These are phyloP conservation scores for Aspergillus wentii DNA, from an alignment of 495 filamentous ascomycete genomes.

Conservation along the genomic window DNA sequence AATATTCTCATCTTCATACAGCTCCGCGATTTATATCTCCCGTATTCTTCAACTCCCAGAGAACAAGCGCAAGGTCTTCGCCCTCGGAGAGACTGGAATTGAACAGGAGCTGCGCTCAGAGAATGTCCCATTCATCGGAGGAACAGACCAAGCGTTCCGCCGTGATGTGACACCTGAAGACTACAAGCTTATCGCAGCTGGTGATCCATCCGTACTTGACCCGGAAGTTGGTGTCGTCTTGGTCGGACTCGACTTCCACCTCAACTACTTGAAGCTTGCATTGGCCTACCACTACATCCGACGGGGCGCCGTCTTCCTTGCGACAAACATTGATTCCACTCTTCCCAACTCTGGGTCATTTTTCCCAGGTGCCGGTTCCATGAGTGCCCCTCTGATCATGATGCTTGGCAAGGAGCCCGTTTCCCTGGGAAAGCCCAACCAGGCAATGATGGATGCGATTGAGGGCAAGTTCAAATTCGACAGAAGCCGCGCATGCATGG, in stretches of 20 bases:
- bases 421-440: constrained; percentile 87
- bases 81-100: constrained; percentile 87
- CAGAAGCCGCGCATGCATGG: constrained; percentile 83
- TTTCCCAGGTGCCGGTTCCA: constrained; percentile 88
- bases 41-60: constrained; percentile 75
- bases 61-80: constrained; percentile 86
- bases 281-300: constrained; percentile 81
- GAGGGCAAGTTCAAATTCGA: constrained; percentile 93
- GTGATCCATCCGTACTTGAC: constrained; percentile 63
- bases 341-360: constrained; percentile 73
- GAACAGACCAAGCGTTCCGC: constrained; percentile 75
- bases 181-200: constrained; percentile 69
- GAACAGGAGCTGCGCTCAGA: constrained; percentile 80
- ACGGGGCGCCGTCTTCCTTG: constrained; percentile 81
- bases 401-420: constrained; percentile 67
- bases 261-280: constrained; percentile 89
- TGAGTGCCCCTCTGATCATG: constrained; percentile 71
- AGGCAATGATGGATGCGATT: constrained; percentile 99
- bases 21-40: constrained; percentile 91
- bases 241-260: constrained; percentile 82
- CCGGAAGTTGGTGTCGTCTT: constrained; percentile 87
- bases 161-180: constrained; percentile 75
- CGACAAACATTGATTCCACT: constrained; percentile 87
- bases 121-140: constrained; percentile 75
- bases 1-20: constrained; percentile 94